A percentile compares a stretch with the other conserved stretches of the same genome.
These are phyloP conservation scores for Trifolium dubium DNA, from an alignment of 306 rosid species.

Conservation along the genomic window DNA sequence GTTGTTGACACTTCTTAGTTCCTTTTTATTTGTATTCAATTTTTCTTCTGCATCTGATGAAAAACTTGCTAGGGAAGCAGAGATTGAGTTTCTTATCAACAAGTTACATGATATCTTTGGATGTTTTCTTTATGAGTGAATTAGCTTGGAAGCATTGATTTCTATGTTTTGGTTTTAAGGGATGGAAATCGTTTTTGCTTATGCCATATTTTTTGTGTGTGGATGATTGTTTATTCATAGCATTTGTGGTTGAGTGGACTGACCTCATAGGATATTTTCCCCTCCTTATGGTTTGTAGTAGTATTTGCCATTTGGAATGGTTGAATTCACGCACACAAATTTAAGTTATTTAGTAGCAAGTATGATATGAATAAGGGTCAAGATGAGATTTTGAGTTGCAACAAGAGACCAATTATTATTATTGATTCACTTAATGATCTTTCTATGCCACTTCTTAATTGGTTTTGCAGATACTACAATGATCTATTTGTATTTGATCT, in stretches of 20 bases:
- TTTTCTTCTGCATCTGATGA: conserved; percentile 7
- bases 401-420: conserved; percentile 11
- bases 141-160: conserved; percentile 4
- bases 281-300: not conserved
- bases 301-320: too few relatives aligned
- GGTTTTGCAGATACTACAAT: conserved; percentile 78
- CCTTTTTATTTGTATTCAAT: conserved; percentile 28
- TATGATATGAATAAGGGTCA: too few relatives aligned
- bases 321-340: too few relatives aligned
- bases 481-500: conserved; percentile 94
- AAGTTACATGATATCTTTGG: conserved; percentile 9
- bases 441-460: conserved; percentile 9
- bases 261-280: not conserved
- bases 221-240: conserved; percentile 2
- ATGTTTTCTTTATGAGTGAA: conserved; percentile 29
- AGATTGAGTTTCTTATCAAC: conserved; percentile 27
- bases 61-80: conserved; percentile 16
- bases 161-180: conserved; percentile 10
- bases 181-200: conserved; percentile 22
- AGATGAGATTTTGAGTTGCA: too few relatives aligned
- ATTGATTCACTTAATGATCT: conserved; percentile 22
- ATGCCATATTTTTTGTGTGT: conserved; percentile 21
- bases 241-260: not conserved
- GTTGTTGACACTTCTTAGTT: conserved; percentile 58
- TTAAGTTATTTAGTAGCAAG: too few relatives aligned